Conservation (phyloP, 2,329 filamentous ascomycete species). For the Lecanicillium sp. region DNA sequence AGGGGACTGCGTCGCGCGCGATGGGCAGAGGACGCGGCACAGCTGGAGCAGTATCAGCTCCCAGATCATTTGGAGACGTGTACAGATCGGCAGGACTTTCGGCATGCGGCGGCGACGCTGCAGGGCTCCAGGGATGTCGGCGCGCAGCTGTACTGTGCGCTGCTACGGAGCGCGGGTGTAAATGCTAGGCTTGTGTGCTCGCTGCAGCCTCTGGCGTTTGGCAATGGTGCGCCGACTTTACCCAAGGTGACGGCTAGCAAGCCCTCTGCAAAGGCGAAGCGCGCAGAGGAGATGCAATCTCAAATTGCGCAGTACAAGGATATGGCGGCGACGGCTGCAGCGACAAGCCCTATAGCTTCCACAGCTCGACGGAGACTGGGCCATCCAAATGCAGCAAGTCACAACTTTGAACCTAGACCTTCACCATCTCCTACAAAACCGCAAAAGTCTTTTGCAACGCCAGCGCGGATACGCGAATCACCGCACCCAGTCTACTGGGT, state of each 20-base stretch:
- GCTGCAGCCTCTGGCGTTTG: conserved; percentile 72
- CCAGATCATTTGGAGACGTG: conserved; percentile 61
- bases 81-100: conserved; percentile 67
- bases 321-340: conserved; percentile 22
- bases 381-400: conserved; percentile 49
- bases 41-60: conserved; percentile 53
- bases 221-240: conserved; percentile 44
- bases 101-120: conserved; percentile 59
- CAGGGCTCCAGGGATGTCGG: conserved; percentile 84
- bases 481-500: conserved; percentile 87
- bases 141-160: conserved; percentile 82
- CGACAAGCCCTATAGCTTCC: conserved; percentile 25
- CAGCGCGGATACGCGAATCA: conserved; percentile 58
- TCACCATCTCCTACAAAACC: conserved; percentile 30
- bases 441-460: conserved; percentile 6
- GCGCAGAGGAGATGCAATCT: conserved; percentile 24
- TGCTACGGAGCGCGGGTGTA: conserved; percentile 77
- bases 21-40: conserved; percentile 66
- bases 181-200: conserved; percentile 83
- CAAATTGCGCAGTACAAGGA: conserved; percentile 36
- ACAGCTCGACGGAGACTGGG: conserved; percentile 45
- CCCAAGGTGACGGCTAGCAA: conserved; percentile 32
- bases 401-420: conserved; percentile 40
- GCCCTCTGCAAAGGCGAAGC: conserved; percentile 27
- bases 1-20: conserved; percentile 62